Evolutionary conservation across 257 asterid genomes (phyloP).

Genomic region (Gentiana macrophylla): DNA sequence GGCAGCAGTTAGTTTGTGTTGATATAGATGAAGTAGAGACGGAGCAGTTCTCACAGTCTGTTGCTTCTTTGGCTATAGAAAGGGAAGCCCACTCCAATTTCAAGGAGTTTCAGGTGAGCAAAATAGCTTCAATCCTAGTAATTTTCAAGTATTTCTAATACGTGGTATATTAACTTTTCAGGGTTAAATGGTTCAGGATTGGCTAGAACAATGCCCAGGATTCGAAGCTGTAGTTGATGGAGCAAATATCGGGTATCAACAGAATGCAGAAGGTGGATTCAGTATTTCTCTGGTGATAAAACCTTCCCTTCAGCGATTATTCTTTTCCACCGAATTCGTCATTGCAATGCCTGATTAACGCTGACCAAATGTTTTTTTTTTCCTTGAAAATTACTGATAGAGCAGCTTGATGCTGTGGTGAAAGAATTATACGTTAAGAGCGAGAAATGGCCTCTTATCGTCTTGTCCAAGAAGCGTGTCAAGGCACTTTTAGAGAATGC

Average conservation of each 20-base stretch:
- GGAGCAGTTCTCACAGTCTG: constrained; percentile 55
- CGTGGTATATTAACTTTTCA: not conserved
- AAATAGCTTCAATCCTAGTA: not conserved
- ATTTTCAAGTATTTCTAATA: not conserved
- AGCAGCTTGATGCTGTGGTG: constrained; percentile 92
- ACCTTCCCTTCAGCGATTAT: constrained; percentile 8
- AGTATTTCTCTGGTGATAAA: constrained; percentile 65
- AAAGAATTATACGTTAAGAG: constrained; percentile 47
- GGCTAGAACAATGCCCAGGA: constrained; percentile 65
- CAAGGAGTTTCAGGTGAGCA: constrained; percentile 72
- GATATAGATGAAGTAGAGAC: constrained; percentile 67
- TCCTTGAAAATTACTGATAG: constrained; percentile 27
- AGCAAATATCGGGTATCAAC: constrained; percentile 83
- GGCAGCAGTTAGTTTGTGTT: constrained; percentile 57
- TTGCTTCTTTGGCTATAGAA: constrained; percentile 77
- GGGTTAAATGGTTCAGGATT: constrained; percentile 38
- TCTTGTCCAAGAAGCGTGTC: constrained; percentile 72
- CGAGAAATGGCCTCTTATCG: constrained; percentile 67
- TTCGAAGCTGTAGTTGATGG: constrained; percentile 84
- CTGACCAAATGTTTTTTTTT: not conserved
- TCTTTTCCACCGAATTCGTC: constrained; percentile 3
- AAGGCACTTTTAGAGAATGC: constrained; percentile 61
- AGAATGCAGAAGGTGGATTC: constrained; percentile 87
- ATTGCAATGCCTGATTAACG: not conserved
- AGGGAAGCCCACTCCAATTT: constrained; percentile 65